Evolutionary conservation across 352 stramenopile species (phyloP), one percentile per base, ranked within the genome.

Genomic region (Phytophthora megakarya): DNA sequence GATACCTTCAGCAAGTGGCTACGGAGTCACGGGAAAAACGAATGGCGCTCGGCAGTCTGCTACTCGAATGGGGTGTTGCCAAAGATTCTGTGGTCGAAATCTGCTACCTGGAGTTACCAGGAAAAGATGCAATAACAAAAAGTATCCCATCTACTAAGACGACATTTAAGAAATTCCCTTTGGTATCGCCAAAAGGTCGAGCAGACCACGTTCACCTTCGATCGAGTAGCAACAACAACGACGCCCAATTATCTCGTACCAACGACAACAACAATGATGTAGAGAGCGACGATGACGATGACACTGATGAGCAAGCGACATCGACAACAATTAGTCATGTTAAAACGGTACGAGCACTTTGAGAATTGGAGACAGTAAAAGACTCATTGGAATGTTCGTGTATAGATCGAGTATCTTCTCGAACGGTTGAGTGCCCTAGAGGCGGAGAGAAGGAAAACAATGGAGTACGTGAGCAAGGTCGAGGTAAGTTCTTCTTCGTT

Each of bases 321-420:
- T 19, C 50, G 32, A 33, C 10, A 33, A 23, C 57, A 62, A 25
- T 35, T 23, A 56, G 51, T 21, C 76, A 84, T 19, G 69, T 83
- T n/a, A 76, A 78, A 59, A 83, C 73, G 58, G 75, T 84, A 26
- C 26, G 67, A 47, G 22, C 37, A 21, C n/a, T 33, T 11, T 33
- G 7, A 28, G 26, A 9, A 7, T 19, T 1, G 33, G 18, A 57
- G 3, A 16, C 21, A 47, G 7, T 8, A 19, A 44, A 33, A 26
- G 8, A 48, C 39, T 63, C 16, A 65, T 15, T 21, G 13, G 11
- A 12, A 10, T 32, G 16, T 38, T 58, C 21, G 21, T n/a, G n/a
- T n/a, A 35, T 57, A 90, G 81, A 87, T 90, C 28, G 73, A 86
- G 40, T 76, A 83, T 37, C 65, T 90, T 0, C 74, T 82, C 6